Evolutionary conservation across 2,329 filamentous ascomycete genomes (phyloP), one percentile per base, ranked within the genome.

Genomic region (Drechmeria coniospora): DNA sequence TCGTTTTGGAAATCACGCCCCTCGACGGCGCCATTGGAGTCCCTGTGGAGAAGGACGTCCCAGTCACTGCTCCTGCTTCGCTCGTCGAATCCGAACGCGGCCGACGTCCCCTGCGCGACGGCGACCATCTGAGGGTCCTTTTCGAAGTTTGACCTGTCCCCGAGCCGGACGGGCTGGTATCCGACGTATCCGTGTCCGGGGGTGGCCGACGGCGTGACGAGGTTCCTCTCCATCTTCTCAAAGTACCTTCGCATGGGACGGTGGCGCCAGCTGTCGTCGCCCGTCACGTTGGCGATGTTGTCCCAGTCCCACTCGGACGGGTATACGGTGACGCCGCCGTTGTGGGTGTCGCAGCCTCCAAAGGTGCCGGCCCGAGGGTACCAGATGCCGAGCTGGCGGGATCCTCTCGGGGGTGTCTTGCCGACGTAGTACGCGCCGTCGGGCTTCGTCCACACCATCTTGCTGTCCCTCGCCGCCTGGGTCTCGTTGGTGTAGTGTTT

Each of bases 401-500:
- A 48, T 2, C 42, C 50, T 3, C 41, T 34, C 0, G 57, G 55
- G 0, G 57, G 59, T 12, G 49, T 34, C 2, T 45, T 38, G 5
- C 44, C 44, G 8, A 39, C 30, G 9, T 44, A 62, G 5, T 49
- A 33, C 15, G 41, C 38, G 3, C 58, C 58, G 15, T 56, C 41
- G 0, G 51, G 27, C 8, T 39, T 46, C 11, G 44, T 33, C 35
- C 53, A 61, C 1, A 47, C 51, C 38, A 53, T 47, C 48, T 76
- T 62, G 39, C 73, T 65, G 24, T 57, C 51, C 20, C 56, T 50
- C 36, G 66, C 60, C 8, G 60, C 57, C 4, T 35, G 27, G 5
- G 48, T 44, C 12, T 59, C 45, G 35, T 73, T 59, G 5, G 55
- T 47, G 39, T 72, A 74, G 46, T 76, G 71, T 28, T 64, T 61